Percentiles rank a stretch among this genome's conserved stretches.
These are phyloP conservation scores for Chaetomium sp. DNA, from an alignment of 2,329 filamentous ascomycete species.

Conservation along the genomic window DNA sequence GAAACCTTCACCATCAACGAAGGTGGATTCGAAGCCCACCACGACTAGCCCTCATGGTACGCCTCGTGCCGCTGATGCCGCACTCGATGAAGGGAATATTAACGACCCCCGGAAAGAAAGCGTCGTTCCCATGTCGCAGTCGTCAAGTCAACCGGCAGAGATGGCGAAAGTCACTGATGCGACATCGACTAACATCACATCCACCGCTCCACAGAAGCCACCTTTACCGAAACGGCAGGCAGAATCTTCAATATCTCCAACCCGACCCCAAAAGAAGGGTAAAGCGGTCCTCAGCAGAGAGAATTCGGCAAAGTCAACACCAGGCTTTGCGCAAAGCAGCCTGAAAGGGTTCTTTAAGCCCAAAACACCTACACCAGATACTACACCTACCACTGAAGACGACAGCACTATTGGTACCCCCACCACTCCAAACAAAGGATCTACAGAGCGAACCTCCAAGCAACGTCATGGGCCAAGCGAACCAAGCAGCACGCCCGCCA, in stretches of 20 bases:
- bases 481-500: neutral
- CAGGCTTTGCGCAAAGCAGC: constrained; percentile 52
- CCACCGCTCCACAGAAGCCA: constrained; percentile 26
- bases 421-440: neutral
- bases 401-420: neutral
- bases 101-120: neutral
- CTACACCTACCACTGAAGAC: neutral
- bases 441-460: neutral
- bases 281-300: constrained; percentile 42
- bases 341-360: constrained; percentile 80
- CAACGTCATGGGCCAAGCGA: neutral
- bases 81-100: neutral
- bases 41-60: neutral
- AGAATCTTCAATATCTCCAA: constrained; percentile 20
- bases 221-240: constrained; percentile 31
- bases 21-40: constrained; percentile 24
- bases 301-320: constrained; percentile 40
- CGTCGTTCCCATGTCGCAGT: constrained; percentile 2
- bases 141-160: constrained; percentile 20
- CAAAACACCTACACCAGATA: constrained; percentile 43
- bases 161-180: constrained; percentile 1
- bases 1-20: constrained; percentile 45
- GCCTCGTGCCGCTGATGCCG: neutral
- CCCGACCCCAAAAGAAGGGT: constrained; percentile 44
- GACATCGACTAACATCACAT: constrained; percentile 18